These are phyloP conservation scores for Trichoderma reesei DNA, from an alignment of 495 filamentous ascomycete genomes.

Conservation along the genomic window DNA sequence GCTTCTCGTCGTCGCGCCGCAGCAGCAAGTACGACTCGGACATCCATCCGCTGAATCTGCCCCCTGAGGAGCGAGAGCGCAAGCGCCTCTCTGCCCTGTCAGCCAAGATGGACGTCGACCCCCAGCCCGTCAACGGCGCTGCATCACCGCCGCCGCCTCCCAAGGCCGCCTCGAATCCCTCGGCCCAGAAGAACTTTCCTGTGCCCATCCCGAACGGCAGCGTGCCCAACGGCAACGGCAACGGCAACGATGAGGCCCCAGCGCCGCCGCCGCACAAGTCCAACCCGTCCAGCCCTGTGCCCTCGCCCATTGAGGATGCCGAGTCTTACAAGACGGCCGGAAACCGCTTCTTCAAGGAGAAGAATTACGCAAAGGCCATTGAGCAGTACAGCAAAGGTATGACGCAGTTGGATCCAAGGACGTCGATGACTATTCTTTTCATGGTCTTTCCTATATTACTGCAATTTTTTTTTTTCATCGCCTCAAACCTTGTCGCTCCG, in stretches of 20 bases:
- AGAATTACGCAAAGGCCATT: constrained; percentile 75
- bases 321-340: constrained; percentile 85
- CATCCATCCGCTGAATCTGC: constrained; percentile 76
- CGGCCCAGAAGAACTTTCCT: constrained; percentile 28
- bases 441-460: background rate
- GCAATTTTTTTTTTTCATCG: constrained; percentile 11
- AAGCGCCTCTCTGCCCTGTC: constrained; percentile 60
- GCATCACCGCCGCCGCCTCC: constrained; percentile 29
- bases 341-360: constrained; percentile 93
- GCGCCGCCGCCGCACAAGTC: constrained; percentile 71
- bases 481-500: no score
- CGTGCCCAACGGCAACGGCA: constrained; percentile 30
- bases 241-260: constrained; percentile 45
- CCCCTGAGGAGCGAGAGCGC: constrained; percentile 59
- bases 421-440: background rate
- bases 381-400: constrained; percentile 90
- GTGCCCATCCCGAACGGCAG: constrained; percentile 43
- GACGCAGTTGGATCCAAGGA: constrained; percentile 1
- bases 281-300: constrained; percentile 49
- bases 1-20: constrained; percentile 23
- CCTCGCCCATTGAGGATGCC: constrained; percentile 54
- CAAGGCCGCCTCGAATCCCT: constrained; percentile 21
- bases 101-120: constrained; percentile 73
- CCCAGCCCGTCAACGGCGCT: constrained; percentile 45
- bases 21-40: constrained; percentile 53